Conservation (phyloP, 345 rosid genomes). For the Trapa bicornis region DNA sequence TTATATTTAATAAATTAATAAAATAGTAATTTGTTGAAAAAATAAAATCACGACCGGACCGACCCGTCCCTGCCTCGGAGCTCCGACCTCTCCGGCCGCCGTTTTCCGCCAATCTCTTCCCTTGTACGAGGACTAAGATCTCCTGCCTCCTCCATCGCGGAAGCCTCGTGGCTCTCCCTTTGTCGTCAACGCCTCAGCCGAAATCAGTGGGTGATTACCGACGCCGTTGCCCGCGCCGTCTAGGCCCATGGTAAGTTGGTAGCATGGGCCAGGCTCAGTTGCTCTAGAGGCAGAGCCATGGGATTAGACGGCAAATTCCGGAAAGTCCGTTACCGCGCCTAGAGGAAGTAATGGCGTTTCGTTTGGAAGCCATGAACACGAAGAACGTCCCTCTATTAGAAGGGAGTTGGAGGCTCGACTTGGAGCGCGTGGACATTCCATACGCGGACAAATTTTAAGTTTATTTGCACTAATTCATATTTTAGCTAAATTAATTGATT, state of each 20-base stretch:
- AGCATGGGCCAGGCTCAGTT: slow-evolving; percentile 19
- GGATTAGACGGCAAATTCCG: slow-evolving; percentile 22
- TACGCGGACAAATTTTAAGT: too few relatives aligned
- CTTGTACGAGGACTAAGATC: slow-evolving; percentile 86
- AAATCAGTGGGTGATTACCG: neutral
- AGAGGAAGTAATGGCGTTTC: slow-evolving; percentile 6
- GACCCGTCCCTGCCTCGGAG: slow-evolving; percentile 38
- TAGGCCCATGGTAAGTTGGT: neutral
- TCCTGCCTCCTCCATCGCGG: slow-evolving; percentile 99
- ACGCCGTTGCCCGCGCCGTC: neutral
- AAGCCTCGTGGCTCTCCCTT: slow-evolving; percentile 46
- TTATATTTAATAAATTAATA: too few relatives aligned
- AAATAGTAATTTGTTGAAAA: too few relatives aligned
- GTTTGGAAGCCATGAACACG: neutral
- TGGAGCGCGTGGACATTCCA: too few relatives aligned
- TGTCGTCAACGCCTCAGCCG: slow-evolving; percentile 24
- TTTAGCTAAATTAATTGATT: too few relatives aligned
- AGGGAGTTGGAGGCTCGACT: too few relatives aligned
- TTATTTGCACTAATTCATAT: too few relatives aligned
- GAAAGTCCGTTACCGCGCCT: slow-evolving; percentile 2
- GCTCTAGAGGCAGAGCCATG: slow-evolving; percentile 43
- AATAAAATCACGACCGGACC: slow-evolving; percentile 8
- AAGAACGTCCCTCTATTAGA: too few relatives aligned
- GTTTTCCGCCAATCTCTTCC: slow-evolving; percentile 85
- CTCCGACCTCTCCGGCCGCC: slow-evolving; percentile 71